Evolutionary conservation across 345 rosid species (phyloP), one percentile per base, ranked within the genome.

Genomic region (Citrus medica): DNA sequence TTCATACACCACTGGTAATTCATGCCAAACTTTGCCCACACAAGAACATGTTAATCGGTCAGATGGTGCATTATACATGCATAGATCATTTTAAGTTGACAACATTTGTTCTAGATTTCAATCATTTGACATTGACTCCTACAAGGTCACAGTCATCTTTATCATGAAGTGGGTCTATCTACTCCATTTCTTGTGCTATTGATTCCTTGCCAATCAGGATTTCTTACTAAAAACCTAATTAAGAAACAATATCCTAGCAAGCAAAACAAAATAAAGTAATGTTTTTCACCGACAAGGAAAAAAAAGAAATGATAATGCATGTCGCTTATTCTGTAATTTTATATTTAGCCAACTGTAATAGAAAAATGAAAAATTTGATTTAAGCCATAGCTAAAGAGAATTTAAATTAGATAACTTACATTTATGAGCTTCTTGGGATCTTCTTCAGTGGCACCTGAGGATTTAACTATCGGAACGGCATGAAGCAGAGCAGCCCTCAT

Each of bases 381-480:
- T 24, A 9, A 27, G 6, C 30, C 4, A 13, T 33, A 4, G 62
- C 24, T 59, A 28, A 14, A 30, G 37, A 14, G 33, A 51, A 32
- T 32, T 17, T 12, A 0, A 42, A 13, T 78, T 64, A 46, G 16
- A 33, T 17, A 21, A 77, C 80, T 7, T 89, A 90, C 97, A 67
- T 89, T 80, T 65, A 91, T 69, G 8, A 93, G 93, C 74, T 87
- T 90, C 14, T 33, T 78, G 82, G 82, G 87, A 67, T 92, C 86
- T 63, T 88, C 91, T 71, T 85, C 83, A 1, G 37, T 40, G 6
- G 85, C 78, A 75, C 85, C 71, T 3, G 92, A 83, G 25, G 92
- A 84, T 53, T 82, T 83, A 71, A 92, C 94, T 25, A 95, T 92
- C 3, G 98, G 98, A 60, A 93, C 94, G 1, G 96, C 97, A 69